These are phyloP conservation scores for Acidiella bohemica DNA, from an alignment of 495 filamentous ascomycete species.

Conservation along the genomic window DNA sequence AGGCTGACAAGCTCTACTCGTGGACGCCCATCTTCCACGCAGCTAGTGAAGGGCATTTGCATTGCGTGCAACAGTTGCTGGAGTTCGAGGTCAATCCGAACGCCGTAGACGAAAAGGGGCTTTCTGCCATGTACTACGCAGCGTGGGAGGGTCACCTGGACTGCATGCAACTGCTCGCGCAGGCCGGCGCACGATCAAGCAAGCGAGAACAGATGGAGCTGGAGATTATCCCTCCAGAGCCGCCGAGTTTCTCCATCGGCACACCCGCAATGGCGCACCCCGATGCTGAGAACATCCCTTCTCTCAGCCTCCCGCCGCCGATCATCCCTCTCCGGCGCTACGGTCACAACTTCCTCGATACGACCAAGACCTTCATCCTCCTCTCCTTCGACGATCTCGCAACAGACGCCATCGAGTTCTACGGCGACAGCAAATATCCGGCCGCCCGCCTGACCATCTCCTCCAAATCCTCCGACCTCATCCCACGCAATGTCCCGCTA, in stretches of 20 bases:
- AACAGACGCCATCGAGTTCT: conserved; percentile 67
- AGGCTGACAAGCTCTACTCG: conserved; percentile 86
- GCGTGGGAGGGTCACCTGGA: conserved; percentile 95
- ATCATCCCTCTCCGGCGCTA: conserved; percentile 91
- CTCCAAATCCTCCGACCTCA: conserved; percentile 86
- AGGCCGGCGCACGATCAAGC: conserved; percentile 1
- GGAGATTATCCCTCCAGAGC: conserved; percentile 14
- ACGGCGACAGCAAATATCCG: conserved; percentile 89
- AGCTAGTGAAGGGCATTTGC: conserved; percentile 87
- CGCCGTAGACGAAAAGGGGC: conserved; percentile 76
- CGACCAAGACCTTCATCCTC: conserved; percentile 81
- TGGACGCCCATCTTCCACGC: conserved; percentile 97
- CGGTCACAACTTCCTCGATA: conserved; percentile 92
- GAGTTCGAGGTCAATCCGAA: conserved; percentile 59
- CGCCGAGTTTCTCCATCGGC: conserved; percentile 4
- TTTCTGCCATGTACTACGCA: conserved; percentile 95
- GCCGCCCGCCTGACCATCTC: conserved; percentile 92
- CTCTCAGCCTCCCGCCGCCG: conserved; percentile 83
- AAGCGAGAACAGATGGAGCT: conserved; percentile 36
- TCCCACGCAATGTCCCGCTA: conserved; percentile 85
- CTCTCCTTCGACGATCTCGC: conserved; percentile 66
- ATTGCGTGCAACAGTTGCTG: conserved; percentile 67
- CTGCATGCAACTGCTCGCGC: conserved; percentile 70
- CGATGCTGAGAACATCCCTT: conserved; percentile 76
- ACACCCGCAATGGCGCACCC: conserved; percentile 49